Evolutionary conservation across 139 green algal species (phyloP).

Genomic region (Picochlorum sp.): DNA sequence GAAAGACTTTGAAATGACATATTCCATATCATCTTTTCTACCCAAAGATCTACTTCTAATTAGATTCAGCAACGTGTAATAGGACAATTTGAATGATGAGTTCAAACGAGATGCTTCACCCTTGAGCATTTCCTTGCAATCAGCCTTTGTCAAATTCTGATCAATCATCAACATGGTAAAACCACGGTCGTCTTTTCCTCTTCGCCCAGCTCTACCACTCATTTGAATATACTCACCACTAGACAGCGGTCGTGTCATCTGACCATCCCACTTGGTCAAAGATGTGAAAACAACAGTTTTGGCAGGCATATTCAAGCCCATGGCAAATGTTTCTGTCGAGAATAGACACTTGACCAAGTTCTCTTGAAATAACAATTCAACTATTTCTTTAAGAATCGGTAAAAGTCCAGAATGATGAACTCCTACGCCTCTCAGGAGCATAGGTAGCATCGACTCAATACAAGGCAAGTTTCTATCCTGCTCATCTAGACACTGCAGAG

Average conservation of each 20-base stretch:
- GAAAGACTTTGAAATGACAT: constrained; percentile 85
- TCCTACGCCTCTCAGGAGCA: constrained; percentile 80
- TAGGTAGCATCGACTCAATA: constrained; percentile 64
- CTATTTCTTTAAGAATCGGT: constrained; percentile 93
- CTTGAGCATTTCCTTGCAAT: constrained; percentile 37
- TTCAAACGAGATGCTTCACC: constrained; percentile 56
- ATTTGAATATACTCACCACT: constrained; percentile 97
- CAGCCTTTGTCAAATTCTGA: constrained; percentile 43
- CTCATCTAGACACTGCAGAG: constrained; percentile 64
- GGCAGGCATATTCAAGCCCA: constrained; percentile 98
- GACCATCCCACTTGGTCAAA: constrained; percentile 87
- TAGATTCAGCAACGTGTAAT: constrained; percentile 94
- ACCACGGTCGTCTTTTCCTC: constrained; percentile 84
- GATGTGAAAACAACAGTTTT: constrained; percentile 84
- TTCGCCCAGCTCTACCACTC: constrained; percentile 80
- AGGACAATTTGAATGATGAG: constrained; percentile 75
- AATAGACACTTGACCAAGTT: constrained; percentile 62
- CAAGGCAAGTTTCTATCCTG: constrained; percentile 73
- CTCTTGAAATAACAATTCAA: constrained; percentile 96
- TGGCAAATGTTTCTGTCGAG: constrained; percentile 94
- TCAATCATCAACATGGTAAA: constrained; percentile 85
- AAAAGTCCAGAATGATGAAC: constrained; percentile 93
- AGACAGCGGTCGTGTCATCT: constrained; percentile 42
- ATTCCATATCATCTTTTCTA: constrained; percentile 65
- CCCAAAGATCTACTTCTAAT: constrained; percentile 62